Conservation (phyloP, 371 early-diverging fungal species). For the Batkoa obscura region DNA sequence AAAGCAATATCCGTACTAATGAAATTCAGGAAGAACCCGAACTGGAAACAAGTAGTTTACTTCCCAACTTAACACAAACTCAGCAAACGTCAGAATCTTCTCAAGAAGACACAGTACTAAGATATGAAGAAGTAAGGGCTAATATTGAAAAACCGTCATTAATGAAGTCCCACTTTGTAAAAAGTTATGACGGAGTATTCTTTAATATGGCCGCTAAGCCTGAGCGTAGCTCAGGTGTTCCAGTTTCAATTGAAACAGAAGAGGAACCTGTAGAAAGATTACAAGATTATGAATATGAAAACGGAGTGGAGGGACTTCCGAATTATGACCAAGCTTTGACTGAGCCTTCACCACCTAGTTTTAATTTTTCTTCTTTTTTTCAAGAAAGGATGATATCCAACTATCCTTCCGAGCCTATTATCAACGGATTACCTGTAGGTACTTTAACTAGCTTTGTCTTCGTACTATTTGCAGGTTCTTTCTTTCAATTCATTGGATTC, state of each 20-base stretch:
- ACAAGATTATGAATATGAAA: neutral
- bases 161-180: neutral
- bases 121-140: too few species aligned
- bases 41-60: too few species aligned
- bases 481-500: neutral
- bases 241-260: too few species aligned
- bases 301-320: neutral
- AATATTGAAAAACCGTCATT: too few species aligned
- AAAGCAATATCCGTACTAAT: too few species aligned
- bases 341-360: neutral
- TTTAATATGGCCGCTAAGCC: neutral
- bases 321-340: neutral
- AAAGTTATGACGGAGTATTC: neutral
- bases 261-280: too few species aligned
- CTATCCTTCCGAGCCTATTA: neutral
- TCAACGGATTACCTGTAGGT: neutral
- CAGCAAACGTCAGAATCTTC: too few species aligned
- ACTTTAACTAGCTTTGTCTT: neutral
- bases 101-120: too few species aligned
- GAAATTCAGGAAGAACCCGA: too few species aligned
- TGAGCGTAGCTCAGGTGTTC: neutral
- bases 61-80: too few species aligned
- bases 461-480: neutral
- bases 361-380: neutral
- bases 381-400: neutral